These are phyloP conservation scores for Eutrema heterophyllum DNA, from an alignment of 345 rosid genomes.

Conservation along the genomic window DNA sequence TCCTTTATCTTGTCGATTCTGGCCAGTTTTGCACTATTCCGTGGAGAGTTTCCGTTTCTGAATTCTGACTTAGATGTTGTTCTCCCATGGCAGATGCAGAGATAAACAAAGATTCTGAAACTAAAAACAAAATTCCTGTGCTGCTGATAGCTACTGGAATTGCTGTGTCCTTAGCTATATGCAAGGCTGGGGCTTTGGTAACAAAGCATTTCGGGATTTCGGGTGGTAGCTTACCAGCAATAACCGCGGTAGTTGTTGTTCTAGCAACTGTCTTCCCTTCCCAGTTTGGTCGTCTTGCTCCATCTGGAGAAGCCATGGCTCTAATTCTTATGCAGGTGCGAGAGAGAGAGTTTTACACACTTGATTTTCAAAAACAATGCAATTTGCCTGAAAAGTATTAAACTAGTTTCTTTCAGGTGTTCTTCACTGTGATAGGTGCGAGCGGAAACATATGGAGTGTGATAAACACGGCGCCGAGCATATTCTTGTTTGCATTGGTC, in stretches of 20 bases:
- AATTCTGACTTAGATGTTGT: background rate
- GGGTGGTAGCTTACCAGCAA: slow-evolving; percentile 76
- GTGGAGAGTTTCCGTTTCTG: background rate
- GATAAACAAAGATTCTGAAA: slow-evolving; percentile 31
- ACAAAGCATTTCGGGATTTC: slow-evolving; percentile 52
- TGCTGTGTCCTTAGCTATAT: slow-evolving; percentile 74
- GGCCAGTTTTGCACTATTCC: background rate
- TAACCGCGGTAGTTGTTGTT: slow-evolving; percentile 68
- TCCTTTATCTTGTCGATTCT: background rate
- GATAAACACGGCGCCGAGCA: slow-evolving; percentile 78
- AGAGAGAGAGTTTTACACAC: background rate
- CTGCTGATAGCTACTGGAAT: slow-evolving; percentile 56
- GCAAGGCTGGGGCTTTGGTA: slow-evolving; percentile 56
- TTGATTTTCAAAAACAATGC: background rate
- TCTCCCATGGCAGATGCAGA: slow-evolving; percentile 37
- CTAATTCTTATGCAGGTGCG: slow-evolving; percentile 83
- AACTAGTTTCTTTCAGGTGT: slow-evolving; percentile 42
- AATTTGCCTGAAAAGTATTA: background rate
- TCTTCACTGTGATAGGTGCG: slow-evolving; percentile 85
- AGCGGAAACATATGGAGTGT: slow-evolving; percentile 82
- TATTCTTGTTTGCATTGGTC: slow-evolving; percentile 71
- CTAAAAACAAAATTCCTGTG: slow-evolving; percentile 52
- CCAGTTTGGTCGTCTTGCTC: slow-evolving; percentile 69
- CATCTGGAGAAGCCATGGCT: slow-evolving; percentile 89
- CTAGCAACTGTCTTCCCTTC: slow-evolving; percentile 69